Conservation (phyloP, 805 yeast species). For the Candida easanensis region DNA sequence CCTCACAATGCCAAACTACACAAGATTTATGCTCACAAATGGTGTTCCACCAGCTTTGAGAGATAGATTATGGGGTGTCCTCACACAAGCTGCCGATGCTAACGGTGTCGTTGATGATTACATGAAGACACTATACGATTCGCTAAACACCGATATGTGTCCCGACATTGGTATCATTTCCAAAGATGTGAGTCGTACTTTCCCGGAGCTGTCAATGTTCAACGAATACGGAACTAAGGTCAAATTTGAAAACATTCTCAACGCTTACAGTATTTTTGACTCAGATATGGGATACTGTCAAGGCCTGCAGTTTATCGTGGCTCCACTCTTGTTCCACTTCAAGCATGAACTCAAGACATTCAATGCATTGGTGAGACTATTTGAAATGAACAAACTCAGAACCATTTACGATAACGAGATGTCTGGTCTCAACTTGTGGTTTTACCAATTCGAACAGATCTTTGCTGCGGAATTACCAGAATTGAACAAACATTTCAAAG, state of each 20-base stretch:
- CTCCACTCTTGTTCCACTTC: conserved; percentile 49
- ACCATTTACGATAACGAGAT: conserved; percentile 52
- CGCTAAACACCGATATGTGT: conserved; percentile 39
- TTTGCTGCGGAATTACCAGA: conserved; percentile 39
- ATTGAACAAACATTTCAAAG: conserved; percentile 41
- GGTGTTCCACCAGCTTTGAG: conserved; percentile 46
- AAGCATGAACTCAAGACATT: conserved; percentile 39
- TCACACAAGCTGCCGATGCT: conserved; percentile 24
- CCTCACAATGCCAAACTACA: conserved; percentile 45
- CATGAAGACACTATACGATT: conserved; percentile 33
- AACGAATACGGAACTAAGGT: conserved; percentile 36
- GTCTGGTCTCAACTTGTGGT: conserved; percentile 51
- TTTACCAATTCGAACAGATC: conserved; percentile 46
- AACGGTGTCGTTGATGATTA: conserved; percentile 21
- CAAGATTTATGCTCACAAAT: conserved; percentile 37
- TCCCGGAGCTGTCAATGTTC: conserved; percentile 52
- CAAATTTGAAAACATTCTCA: conserved; percentile 50
- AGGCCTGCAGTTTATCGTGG: conserved; percentile 62
- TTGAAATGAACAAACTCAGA: conserved; percentile 58
- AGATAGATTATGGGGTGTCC: conserved; percentile 41
- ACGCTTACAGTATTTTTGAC: conserved; percentile 63
- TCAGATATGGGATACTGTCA: conserved; percentile 68
- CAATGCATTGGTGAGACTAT: conserved; percentile 50
- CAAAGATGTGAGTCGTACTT: conserved; percentile 59
- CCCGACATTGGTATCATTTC: conserved; percentile 44